phyloP scores from a whole-genome alignment of 257 asterid genomes.

The Solanum piurae region DNA sequence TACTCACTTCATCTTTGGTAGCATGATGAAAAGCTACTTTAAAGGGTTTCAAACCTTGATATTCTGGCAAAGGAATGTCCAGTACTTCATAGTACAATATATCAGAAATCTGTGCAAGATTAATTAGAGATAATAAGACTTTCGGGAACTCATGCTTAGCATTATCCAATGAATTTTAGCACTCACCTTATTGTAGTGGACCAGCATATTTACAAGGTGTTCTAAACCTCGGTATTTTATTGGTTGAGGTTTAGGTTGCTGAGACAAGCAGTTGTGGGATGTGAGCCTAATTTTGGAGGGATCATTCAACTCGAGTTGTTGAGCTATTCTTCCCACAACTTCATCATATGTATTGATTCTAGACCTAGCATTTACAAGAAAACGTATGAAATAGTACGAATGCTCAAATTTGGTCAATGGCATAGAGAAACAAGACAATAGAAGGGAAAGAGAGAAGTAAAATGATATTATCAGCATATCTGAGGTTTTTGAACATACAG shows the following conservation, averaged over 20 bases:
- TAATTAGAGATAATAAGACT: not conserved
- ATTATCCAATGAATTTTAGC: not conserved
- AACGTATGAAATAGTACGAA: not conserved
- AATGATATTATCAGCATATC: not conserved
- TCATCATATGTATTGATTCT: conserved; percentile 84
- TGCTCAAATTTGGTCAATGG: not conserved
- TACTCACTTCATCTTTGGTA: conserved; percentile 75
- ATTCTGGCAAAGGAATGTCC: conserved; percentile 94
- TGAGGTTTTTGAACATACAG: conserved; percentile 46
- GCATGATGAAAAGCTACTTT: conserved; percentile 92
- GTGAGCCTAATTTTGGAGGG: conserved; percentile 91
- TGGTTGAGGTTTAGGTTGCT: conserved; percentile 89
- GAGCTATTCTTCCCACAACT: conserved; percentile 86
- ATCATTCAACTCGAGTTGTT: conserved; percentile 63
- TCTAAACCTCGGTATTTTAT: conserved; percentile 77
- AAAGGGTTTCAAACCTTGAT: conserved; percentile 77
- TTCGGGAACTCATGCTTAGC: not conserved
- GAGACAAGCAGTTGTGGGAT: conserved; percentile 92
- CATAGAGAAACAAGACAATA: not conserved
- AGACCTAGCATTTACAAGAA: conserved; percentile 36
- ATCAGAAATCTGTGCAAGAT: conserved; percentile 57
- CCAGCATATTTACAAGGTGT: conserved; percentile 76
- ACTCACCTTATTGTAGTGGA: conserved; percentile 90
- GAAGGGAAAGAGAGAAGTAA: not conserved
- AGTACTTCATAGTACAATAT: conserved; percentile 87